Conservation (phyloP, 148 eudicot species). For the Nepenthes gracilis region DNA sequence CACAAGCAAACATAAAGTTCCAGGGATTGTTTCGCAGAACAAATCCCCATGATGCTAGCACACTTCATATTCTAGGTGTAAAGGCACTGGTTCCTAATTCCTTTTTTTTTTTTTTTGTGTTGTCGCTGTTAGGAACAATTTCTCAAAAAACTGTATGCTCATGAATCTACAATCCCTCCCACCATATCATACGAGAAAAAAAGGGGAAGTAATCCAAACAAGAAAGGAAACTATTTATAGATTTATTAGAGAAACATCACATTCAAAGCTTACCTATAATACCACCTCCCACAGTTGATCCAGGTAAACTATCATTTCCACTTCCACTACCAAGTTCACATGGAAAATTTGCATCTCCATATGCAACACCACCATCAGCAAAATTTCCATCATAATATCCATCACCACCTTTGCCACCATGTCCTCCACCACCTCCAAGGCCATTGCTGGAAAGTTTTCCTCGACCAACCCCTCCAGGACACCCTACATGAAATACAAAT, state of each 20-base stretch:
- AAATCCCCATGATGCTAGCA: too few relatives aligned
- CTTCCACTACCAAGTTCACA: constrained; percentile 99
- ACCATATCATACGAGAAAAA: too few relatives aligned
- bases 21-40: too few relatives aligned
- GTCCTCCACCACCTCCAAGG: constrained; percentile 86
- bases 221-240: too few relatives aligned
- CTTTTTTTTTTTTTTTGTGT: too few relatives aligned
- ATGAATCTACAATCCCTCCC: too few relatives aligned
- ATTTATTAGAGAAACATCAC: neutral
- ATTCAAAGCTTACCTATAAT: constrained; percentile 48
- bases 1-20: too few relatives aligned
- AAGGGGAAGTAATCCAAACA: too few relatives aligned
- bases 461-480: constrained; percentile 66
- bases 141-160: too few relatives aligned
- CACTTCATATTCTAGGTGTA: too few relatives aligned
- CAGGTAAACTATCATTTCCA: constrained; percentile 64
- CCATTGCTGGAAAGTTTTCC: constrained; percentile 71
- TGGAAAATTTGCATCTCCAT: constrained; percentile 80
- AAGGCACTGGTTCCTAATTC: too few relatives aligned
- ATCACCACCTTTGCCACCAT: constrained; percentile 91
- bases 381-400: constrained; percentile 55
- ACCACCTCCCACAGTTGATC: constrained; percentile 86
- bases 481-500: constrained; percentile 36
- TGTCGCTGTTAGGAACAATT: too few relatives aligned
- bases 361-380: constrained; percentile 55